Evolutionary conservation across 495 filamentous ascomycete species (phyloP), one percentile per base, ranked within the genome.

Genomic region (Cercophora sp.): DNA sequence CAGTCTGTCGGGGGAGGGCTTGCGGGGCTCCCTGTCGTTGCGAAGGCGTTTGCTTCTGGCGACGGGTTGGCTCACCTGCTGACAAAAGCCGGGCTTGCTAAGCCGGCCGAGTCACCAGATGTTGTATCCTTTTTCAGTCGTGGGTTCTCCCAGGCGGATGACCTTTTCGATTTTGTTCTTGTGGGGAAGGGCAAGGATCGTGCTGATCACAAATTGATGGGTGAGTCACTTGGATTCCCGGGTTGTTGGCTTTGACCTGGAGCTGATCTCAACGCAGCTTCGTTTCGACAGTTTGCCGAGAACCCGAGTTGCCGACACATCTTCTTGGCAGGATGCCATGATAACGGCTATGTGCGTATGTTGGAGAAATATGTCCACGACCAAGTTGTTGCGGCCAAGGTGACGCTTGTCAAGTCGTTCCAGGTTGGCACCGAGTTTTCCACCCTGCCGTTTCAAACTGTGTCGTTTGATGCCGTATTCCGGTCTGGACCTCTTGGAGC

Each of bases 281-380:
- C 76, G 56, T 81, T 86, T 52, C 69, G 73, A 1, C 60, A 81
- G 11, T 79, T 79, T 56, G 71, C 65, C 2, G 77, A 79, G 27
- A 78, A 77, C 52, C 70, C 72, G 23, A 75, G 79, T 50, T 86
- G 83, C 66, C 77, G 73, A 31, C 79, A 84, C 59, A 75, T 84
- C 18, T 72, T 81, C 52, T 79, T 82, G 25, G 82, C 75, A 13
- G 79, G 74, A 40, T 83, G 81, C 56, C 79, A 85, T 50, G 79
- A 86, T 55, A 68, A 68, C 13, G 75, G 76, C n/a, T 85, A 83
- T 62, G 65, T 78, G 9, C 72, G 75, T 16, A 61, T 77, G 24
- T 56, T 86, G 8, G 77, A 76, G 10, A 78, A 76, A 11, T 80
- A 79, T 53, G 65, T 47, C 52, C 51, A 47, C 64, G 40, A 67